Conservation (phyloP, 768 basidiomycete species). For the Auriscalpium vulgare region DNA sequence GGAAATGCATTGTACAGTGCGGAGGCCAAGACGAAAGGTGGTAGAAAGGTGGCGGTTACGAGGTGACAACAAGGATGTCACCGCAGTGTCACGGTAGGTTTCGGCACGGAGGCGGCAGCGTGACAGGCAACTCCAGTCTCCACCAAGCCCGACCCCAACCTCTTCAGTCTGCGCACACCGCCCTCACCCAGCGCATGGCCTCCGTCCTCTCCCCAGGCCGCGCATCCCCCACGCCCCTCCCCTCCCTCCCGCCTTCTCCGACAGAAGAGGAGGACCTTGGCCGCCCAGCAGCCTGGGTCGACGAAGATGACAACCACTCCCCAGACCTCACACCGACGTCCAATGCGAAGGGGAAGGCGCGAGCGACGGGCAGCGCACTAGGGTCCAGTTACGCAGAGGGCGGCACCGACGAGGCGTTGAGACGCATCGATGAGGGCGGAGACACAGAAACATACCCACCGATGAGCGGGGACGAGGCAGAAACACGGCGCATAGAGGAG, state of each 20-base stretch:
- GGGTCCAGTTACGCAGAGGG: slow-evolving; percentile 1
- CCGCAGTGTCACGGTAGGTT: not conserved
- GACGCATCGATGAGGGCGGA: not conserved
- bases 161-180: not conserved
- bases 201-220: not conserved
- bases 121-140: too few species aligned
- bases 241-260: slow-evolving; percentile 5
- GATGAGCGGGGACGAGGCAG: slow-evolving; percentile 53
- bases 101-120: not conserved
- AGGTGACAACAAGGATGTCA: not conserved
- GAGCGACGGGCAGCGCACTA: not conserved
- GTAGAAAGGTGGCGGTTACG: not conserved
- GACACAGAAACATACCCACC: slow-evolving; percentile 50
- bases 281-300: slow-evolving; percentile 2
- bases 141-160: not conserved
- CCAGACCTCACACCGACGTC: not conserved
- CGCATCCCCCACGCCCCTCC: not conserved
- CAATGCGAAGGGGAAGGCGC: slow-evolving; percentile 10
- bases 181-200: slow-evolving; percentile 1
- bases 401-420: slow-evolving; percentile 1
- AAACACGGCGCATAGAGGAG: slow-evolving; percentile 66
- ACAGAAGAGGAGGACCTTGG: slow-evolving; percentile 10
- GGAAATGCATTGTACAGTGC: slow-evolving; percentile 17
- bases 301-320: slow-evolving; percentile 1
- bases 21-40: not conserved